These are phyloP conservation scores for Henningerozyma blattae DNA, from an alignment of 805 yeast species.

Conservation along the genomic window DNA sequence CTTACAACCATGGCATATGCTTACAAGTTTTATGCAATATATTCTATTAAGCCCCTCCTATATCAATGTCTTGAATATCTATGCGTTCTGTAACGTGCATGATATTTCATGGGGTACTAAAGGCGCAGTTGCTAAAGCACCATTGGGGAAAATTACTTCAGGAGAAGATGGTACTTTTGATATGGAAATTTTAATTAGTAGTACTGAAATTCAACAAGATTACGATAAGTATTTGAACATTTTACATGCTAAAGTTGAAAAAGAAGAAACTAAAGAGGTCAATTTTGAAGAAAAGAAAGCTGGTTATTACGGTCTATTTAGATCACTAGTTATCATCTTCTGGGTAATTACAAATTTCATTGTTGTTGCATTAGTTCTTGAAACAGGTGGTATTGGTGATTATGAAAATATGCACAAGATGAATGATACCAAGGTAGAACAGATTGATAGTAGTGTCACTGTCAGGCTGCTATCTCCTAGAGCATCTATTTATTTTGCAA, in stretches of 20 bases:
- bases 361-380: constrained; percentile 70
- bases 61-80: constrained; percentile 81
- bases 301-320: constrained; percentile 79
- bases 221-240: constrained; percentile 55
- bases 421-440: constrained; percentile 5
- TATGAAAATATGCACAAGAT: constrained; percentile 15
- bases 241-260: constrained; percentile 33
- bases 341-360: constrained; percentile 87
- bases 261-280: constrained; percentile 24
- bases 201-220: constrained; percentile 61
- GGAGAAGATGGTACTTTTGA: constrained; percentile 53
- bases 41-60: constrained; percentile 77
- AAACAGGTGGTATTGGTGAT: constrained; percentile 65
- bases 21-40: constrained; percentile 79
- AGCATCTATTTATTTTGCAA: constrained; percentile 61
- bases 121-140: constrained; percentile 58
- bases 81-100: constrained; percentile 92
- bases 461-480: constrained; percentile 23
- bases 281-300: constrained; percentile 45
- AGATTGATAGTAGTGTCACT: constrained; percentile 6
- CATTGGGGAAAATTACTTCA: constrained; percentile 80
- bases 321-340: constrained; percentile 77
- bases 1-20: constrained; percentile 87
- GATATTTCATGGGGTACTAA: constrained; percentile 98
- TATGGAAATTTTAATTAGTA: constrained; percentile 63